phyloP scores from a whole-genome alignment of 2,329 filamentous ascomycete species.

The Didymella keratinophila region DNA sequence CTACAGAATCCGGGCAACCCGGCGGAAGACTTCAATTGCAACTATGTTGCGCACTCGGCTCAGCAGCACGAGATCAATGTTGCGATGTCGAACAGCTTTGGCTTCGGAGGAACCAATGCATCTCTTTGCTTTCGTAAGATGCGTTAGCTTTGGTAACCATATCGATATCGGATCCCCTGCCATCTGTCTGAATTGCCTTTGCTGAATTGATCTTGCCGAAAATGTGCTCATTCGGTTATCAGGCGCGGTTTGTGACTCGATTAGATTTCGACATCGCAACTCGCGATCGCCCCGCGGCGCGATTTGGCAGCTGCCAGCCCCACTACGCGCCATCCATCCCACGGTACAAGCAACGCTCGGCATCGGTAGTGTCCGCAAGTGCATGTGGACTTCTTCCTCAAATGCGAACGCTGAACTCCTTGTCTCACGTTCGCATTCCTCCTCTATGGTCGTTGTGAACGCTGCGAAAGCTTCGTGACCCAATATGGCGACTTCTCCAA shows the following conservation, averaged over 20 bases:
- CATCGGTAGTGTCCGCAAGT: constrained; percentile 11
- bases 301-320: constrained; percentile 14
- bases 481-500: not conserved
- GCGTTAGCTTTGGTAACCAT: not conserved
- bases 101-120: constrained; percentile 96
- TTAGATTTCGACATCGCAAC: constrained; percentile 28
- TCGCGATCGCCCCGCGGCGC: constrained; percentile 28
- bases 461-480: not conserved
- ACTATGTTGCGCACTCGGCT: constrained; percentile 78
- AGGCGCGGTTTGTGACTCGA: constrained; percentile 8
- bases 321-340: constrained; percentile 28
- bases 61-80: constrained; percentile 76
- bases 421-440: not conserved
- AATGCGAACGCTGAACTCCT: not conserved
- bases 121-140: constrained; percentile 76
- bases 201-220: not conserved
- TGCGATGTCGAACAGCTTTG: constrained; percentile 93
- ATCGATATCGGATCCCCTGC: no score
- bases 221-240: not conserved
- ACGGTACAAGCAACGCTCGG: constrained; percentile 17
- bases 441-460: not conserved
- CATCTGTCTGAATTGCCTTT: no score
- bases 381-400: not conserved
- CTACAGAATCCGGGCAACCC: constrained; percentile 68
- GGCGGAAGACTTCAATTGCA: constrained; percentile 75